Base-by-base conservation (phyloP, 257 asterid genomes). In the Solanum virginianum region DNA sequence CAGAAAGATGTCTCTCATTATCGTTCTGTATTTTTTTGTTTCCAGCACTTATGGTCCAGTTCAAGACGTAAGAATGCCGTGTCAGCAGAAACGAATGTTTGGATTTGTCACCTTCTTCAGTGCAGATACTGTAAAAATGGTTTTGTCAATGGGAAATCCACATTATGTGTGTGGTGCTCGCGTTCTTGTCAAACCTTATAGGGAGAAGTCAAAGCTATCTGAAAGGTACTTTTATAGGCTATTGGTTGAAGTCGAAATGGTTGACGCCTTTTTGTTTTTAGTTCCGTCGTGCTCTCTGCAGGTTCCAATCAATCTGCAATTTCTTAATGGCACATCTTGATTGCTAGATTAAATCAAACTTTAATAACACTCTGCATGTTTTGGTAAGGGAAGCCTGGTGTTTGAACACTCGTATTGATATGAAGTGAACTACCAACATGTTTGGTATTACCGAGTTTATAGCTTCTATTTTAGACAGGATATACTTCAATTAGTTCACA, bases 61-160 rank as follows among this genome's bases (percentile, higher is more conserved):
- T 86, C 93, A 94, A 87, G 99, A 96, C 86, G 99, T 96, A 83
- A 89, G 99, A 89, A 94, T 96, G 66, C 99, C 99, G 5, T 91
- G 92, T 87, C 99, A 94, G 91, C 95, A 89, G 90, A 91, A 90
- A 85, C 91, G 99, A 80, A 96, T 93, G 99, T 96, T 91, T 86
- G 99, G 98, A 36, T 96, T 96, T 36, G 99, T 94, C 36, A 91
- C 97, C 54, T 96, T 96, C 89, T 90, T 24, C 2, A 89, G 89
- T 83, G 88, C 94, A 6, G 97, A 94, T 77, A 93, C 97, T 17
- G 99, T 92, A 89, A 91, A 87, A 88, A 74, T 83, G 81, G 91
- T 94, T 85, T 86, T 96, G 89, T 89, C 94, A 0, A 93, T 89
- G 86, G 97, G 96, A 60, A 96, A 93, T 89, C 99, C 99, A 39